Conservation (phyloP, 1,284 basidiomycete genomes). For the Boletus smithii region DNA sequence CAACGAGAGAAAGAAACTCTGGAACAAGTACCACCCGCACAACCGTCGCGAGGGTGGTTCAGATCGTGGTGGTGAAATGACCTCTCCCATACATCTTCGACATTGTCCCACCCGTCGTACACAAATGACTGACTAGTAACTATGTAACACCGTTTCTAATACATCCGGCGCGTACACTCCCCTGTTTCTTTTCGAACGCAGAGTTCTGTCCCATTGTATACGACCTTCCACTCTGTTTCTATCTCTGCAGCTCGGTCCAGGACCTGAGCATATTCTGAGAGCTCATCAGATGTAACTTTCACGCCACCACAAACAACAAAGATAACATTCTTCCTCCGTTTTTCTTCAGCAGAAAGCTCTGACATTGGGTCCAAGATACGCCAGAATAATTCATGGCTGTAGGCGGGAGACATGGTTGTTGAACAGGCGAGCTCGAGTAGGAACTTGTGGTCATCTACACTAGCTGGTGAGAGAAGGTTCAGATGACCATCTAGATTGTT, state of each 20-base stretch:
- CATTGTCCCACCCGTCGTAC: not conserved
- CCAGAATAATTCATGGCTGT: conserved; percentile 53
- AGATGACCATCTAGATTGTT: not conserved
- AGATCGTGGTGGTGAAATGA: conserved; percentile 30
- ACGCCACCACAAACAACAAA: conserved; percentile 37
- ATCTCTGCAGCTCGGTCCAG: conserved; percentile 35
- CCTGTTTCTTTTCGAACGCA: conserved; percentile 25
- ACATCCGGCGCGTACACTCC: not conserved
- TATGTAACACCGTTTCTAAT: not conserved
- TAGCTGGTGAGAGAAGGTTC: conserved; percentile 8
- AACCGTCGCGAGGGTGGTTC: conserved; percentile 28
- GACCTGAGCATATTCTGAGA: conserved; percentile 43
- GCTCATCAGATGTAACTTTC: conserved; percentile 57
- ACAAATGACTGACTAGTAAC: not conserved
- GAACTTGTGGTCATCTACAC: conserved; percentile 67
- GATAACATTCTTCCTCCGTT: conserved; percentile 25
- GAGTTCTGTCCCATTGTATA: conserved; percentile 39
- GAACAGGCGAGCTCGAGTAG: conserved; percentile 71
- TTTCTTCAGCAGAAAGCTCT: conserved; percentile 36
- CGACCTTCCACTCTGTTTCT: conserved; percentile 36
- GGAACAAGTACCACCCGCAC: conserved; percentile 21
- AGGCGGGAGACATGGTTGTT: conserved; percentile 62
- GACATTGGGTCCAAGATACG: conserved; percentile 39
- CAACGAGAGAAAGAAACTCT: conserved; percentile 38
- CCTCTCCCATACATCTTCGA: too few relatives aligned